These are phyloP conservation scores for Nannizziopsis arthrosporioides DNA, from an alignment of 2,329 filamentous ascomycete species.

Conservation along the genomic window DNA sequence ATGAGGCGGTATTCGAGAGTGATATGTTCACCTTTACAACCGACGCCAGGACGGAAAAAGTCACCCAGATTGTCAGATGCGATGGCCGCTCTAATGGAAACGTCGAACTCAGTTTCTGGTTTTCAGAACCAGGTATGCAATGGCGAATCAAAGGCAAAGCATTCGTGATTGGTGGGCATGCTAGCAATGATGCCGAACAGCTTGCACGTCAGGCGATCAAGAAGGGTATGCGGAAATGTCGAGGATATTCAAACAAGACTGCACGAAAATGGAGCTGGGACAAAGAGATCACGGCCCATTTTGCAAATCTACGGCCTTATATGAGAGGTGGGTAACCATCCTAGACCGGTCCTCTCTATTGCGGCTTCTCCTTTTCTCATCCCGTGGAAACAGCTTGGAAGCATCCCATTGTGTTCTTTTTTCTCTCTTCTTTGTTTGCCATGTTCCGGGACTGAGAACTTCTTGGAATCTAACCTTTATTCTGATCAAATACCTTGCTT, in stretches of 20 bases:
- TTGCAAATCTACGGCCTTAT: conserved; percentile 72
- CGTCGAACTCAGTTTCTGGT: conserved; percentile 81
- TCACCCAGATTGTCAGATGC: conserved; percentile 53
- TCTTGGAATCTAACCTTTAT: background rate
- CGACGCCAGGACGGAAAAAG: conserved; percentile 77
- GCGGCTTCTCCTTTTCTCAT: background rate
- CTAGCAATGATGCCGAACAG: conserved; percentile 40
- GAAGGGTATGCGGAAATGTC: conserved; percentile 40
- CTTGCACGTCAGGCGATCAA: conserved; percentile 45
- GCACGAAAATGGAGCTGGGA: conserved; percentile 59
- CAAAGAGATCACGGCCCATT: conserved; percentile 71
- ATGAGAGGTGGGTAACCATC: conserved; percentile 53
- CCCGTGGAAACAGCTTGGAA: background rate
- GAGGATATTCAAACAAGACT: conserved; percentile 17
- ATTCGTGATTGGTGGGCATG: conserved; percentile 63
- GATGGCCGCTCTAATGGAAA: conserved; percentile 52
- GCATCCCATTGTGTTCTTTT: no score
- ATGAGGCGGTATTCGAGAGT: conserved; percentile 59
- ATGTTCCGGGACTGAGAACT: no score
- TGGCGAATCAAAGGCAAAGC: conserved; percentile 73
- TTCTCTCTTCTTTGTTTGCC: no score
- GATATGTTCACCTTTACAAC: conserved; percentile 78
- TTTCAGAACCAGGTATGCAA: conserved; percentile 57
- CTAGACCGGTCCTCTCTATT: conserved; percentile 1
- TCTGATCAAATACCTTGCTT: background rate